A percentile compares a stretch with the other conserved stretches of the same genome.
These are phyloP conservation scores for Fremontodendron californicum DNA, from an alignment of 345 rosid species.

Conservation along the genomic window DNA sequence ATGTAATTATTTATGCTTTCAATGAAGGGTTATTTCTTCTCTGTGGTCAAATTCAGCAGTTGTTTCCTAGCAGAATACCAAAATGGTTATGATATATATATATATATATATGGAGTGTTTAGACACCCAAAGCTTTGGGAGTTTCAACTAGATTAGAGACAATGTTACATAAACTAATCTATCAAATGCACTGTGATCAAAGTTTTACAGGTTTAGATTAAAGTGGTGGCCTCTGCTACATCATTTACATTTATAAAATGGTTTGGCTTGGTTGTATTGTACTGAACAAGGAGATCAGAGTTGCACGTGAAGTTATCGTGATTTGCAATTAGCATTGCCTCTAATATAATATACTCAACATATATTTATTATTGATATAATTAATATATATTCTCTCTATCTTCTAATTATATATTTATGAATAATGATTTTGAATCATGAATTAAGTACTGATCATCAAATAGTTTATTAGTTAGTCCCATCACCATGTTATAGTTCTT, in stretches of 20 bases:
- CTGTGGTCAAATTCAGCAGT: background rate
- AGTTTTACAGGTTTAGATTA: constrained; percentile 24
- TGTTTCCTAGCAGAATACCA: constrained; percentile 5
- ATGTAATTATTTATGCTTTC: background rate
- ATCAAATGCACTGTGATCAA: constrained; percentile 20
- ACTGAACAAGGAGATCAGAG: constrained; percentile 49
- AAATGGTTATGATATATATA: background rate
- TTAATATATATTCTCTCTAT: background rate
- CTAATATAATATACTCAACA: constrained; percentile 26
- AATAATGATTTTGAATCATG: background rate
- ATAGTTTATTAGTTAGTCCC: background rate
- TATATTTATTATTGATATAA: background rate
- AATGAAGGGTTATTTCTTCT: background rate
- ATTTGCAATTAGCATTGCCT: constrained; percentile 51
- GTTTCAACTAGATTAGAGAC: constrained; percentile 8
- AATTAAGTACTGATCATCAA: background rate
- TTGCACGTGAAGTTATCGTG: constrained; percentile 89
- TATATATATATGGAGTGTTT: constrained; percentile 13
- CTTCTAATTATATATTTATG: background rate
- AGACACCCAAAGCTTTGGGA: constrained; percentile 25
- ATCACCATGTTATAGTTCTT: constrained; percentile 8
- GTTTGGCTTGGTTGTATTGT: constrained; percentile 13
- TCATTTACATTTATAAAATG: background rate
- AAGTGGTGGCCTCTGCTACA: constrained; percentile 10
- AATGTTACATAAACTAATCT: background rate